Evolutionary conservation across 768 basidiomycete species (phyloP).

Genomic region (Mycena galopus): DNA sequence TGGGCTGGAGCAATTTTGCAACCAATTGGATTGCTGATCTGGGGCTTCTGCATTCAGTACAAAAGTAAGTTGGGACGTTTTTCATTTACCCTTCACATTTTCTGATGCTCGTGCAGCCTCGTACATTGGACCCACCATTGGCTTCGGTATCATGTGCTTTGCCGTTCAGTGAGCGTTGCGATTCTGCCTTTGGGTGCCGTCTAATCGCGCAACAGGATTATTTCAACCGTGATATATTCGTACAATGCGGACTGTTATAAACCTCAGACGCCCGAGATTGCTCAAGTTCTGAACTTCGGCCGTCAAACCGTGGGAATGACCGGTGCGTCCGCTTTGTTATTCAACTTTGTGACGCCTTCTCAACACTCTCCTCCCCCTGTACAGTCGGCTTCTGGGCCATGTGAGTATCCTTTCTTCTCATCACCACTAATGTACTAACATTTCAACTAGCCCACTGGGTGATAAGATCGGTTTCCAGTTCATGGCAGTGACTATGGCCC

Average conservation of each 20-base stretch:
- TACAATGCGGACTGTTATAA: constrained; percentile 28
- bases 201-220: constrained; percentile 5
- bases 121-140: constrained; percentile 27
- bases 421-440: neutral
- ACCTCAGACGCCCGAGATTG: constrained; percentile 26
- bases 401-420: neutral
- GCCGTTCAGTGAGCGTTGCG: constrained; percentile 12
- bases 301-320: constrained; percentile 35
- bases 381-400: constrained; percentile 30
- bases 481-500: constrained; percentile 21
- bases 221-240: constrained; percentile 18
- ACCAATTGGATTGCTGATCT: constrained; percentile 28
- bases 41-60: constrained; percentile 31
- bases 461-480: constrained; percentile 28
- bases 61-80: constrained; percentile 14
- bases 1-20: constrained; percentile 27
- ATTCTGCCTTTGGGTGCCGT: too few species aligned
- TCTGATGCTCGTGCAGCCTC: constrained; percentile 4
- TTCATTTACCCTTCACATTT: neutral
- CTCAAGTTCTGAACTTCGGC: constrained; percentile 34
- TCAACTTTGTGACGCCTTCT: neutral
- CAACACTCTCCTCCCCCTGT: neutral
- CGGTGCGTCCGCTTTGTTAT: constrained; percentile 7
- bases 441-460: constrained; percentile 14
- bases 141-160: constrained; percentile 32